Percentiles rank a stretch among this genome's conserved stretches.
These are phyloP conservation scores for Arctium minus DNA, from an alignment of 129 eudicot genomes.

Conservation along the genomic window DNA sequence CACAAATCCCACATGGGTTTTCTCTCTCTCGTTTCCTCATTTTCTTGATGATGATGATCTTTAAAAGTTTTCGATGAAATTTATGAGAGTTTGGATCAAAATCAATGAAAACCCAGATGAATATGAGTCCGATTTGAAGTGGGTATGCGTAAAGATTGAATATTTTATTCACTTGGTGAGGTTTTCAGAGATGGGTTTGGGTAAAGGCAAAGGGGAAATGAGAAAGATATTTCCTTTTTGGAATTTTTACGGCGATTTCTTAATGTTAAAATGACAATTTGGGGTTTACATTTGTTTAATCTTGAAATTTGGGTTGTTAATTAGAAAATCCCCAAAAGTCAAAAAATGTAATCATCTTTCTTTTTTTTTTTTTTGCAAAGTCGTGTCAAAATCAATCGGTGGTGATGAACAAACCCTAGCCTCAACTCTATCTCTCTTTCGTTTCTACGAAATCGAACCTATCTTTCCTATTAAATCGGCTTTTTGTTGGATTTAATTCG, in stretches of 20 bases:
- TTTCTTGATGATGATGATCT: conserved; percentile 1
- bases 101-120: conserved; percentile 31
- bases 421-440: background rate
- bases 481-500: background rate
- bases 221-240: conserved; percentile 25
- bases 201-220: background rate
- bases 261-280: background rate
- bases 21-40: conserved; percentile 97
- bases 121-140: conserved; percentile 13
- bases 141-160: conserved; percentile 17
- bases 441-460: background rate
- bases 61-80: background rate
- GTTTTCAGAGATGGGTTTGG: conserved; percentile 16
- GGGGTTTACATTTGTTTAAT: conserved; percentile 17
- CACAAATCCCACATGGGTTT: conserved; percentile 91
- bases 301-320: conserved; percentile 14
- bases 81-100: conserved; percentile 5
- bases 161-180: conserved; percentile 8
- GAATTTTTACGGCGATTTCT: conserved; percentile 12
- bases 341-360: background rate
- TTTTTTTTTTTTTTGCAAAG: background rate
- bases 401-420: conserved; percentile 10
- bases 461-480: background rate
- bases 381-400: background rate
- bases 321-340: background rate